Conservation (phyloP, 176 grass and related monocot species). For the Zoysia japonica region DNA sequence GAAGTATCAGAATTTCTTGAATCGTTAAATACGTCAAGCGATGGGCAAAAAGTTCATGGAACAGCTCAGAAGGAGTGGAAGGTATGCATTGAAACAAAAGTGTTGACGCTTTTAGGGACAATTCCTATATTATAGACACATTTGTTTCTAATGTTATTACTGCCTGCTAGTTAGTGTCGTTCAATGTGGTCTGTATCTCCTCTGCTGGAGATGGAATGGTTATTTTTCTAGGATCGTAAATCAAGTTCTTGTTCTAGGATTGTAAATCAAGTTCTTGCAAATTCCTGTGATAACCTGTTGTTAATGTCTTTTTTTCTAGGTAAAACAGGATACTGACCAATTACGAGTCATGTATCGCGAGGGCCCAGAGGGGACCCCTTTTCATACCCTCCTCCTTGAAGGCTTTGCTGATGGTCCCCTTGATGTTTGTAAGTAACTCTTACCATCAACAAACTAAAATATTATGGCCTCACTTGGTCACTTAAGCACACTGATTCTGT, state of each 20-base stretch:
- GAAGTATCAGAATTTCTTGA: constrained; percentile 81
- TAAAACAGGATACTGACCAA: constrained; percentile 89
- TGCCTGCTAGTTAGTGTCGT: background rate
- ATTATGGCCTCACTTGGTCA: background rate
- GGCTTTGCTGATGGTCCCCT: constrained; percentile 91
- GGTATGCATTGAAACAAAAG: constrained; percentile 41
- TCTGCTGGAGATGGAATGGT: background rate
- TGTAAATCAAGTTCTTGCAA: background rate
- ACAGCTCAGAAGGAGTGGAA: constrained; percentile 75
- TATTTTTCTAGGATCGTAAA: background rate
- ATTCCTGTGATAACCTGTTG: constrained; percentile 4
- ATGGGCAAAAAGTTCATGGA: constrained; percentile 40
- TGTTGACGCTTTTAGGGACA: background rate
- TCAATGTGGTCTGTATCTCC: background rate
- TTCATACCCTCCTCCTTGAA: constrained; percentile 85
- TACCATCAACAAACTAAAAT: background rate
- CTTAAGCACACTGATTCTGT: constrained; percentile 30
- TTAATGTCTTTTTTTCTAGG: constrained; percentile 41
- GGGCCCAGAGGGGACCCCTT: constrained; percentile 75
- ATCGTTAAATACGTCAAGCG: constrained; percentile 80
- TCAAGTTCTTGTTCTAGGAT: background rate
- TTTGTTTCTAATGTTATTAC: constrained; percentile 1
- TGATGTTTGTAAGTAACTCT: constrained; percentile 81
- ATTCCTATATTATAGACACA: background rate
- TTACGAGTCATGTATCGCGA: constrained; percentile 87